Evolutionary conservation across 1,284 basidiomycete species (phyloP).

Genomic region (Coniophora puteana): DNA sequence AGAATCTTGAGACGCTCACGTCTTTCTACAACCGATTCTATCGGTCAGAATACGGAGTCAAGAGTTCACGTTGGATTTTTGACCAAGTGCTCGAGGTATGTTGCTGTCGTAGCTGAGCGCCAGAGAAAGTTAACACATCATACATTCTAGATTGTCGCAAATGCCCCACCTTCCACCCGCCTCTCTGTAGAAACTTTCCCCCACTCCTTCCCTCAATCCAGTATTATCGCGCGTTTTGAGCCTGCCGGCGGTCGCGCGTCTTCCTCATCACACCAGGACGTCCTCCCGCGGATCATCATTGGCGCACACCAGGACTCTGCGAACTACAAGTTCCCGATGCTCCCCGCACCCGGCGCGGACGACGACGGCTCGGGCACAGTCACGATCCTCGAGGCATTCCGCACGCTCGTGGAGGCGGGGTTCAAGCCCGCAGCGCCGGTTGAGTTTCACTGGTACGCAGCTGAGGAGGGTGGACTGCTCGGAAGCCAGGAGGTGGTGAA

Average conservation of each 20-base stretch:
- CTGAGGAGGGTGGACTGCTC: constrained; percentile 88
- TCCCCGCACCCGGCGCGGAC: constrained; percentile 52
- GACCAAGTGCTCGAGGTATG: constrained; percentile 12
- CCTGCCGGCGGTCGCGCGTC: constrained; percentile 17
- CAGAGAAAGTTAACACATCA: background rate
- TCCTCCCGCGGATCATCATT: constrained; percentile 39
- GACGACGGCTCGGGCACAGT: constrained; percentile 90
- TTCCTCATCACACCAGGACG: constrained; percentile 9
- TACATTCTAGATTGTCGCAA: constrained; percentile 12
- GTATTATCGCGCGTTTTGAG: constrained; percentile 44
- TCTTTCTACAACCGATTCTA: constrained; percentile 15
- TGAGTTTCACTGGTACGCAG: constrained; percentile 94
- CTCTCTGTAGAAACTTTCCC: constrained; percentile 32
- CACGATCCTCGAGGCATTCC: constrained; percentile 85
- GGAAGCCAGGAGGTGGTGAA: constrained; percentile 87
- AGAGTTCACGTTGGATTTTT: constrained; percentile 18
- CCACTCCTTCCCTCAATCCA: constrained; percentile 55
- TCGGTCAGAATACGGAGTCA: constrained; percentile 12
- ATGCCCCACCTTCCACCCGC: constrained; percentile 9
- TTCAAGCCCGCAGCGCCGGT: constrained; percentile 75
- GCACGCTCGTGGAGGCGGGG: constrained; percentile 69
- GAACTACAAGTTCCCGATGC: constrained; percentile 26
- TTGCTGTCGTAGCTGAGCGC: background rate
- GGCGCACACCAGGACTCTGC: constrained; percentile 54
- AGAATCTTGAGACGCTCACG: constrained; percentile 12